phyloP scores from a whole-genome alignment of 495 filamentous ascomycete genomes.

The Xylaria curta region DNA sequence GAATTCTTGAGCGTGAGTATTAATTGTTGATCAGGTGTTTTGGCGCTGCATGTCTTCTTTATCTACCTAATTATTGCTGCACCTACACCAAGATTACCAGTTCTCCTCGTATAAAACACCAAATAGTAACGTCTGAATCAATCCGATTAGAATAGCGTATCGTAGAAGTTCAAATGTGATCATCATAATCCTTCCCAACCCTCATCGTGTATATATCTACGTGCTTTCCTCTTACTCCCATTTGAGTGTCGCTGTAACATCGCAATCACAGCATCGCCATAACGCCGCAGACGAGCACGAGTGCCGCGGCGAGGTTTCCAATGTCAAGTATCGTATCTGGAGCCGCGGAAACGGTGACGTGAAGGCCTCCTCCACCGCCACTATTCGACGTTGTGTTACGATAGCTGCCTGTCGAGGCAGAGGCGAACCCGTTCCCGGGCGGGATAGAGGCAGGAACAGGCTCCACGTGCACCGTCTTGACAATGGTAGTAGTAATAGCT shows the following conservation, averaged over 20 bases:
- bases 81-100: not conserved
- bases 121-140: not conserved
- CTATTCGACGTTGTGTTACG: not conserved
- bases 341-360: not conserved
- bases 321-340: not conserved
- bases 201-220: not conserved
- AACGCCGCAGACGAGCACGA: slow-evolving; percentile 13
- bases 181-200: too few relatives aligned
- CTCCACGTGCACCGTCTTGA: slow-evolving; percentile 22
- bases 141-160: too few relatives aligned
- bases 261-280: slow-evolving; percentile 21
- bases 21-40: not conserved
- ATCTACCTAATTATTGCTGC: not conserved
- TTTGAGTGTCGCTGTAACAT: not conserved
- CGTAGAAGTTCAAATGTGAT: not conserved
- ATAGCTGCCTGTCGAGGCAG: not conserved
- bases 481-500: slow-evolving; percentile 26
- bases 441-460: not conserved
- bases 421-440: not conserved
- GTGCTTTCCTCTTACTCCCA: not conserved
- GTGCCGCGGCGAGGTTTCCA: not conserved
- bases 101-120: not conserved
- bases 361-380: not conserved
- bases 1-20: not conserved
- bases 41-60: not conserved